phyloP scores from a whole-genome alignment of 768 basidiomycete species.

The Hericium erinaceus region DNA sequence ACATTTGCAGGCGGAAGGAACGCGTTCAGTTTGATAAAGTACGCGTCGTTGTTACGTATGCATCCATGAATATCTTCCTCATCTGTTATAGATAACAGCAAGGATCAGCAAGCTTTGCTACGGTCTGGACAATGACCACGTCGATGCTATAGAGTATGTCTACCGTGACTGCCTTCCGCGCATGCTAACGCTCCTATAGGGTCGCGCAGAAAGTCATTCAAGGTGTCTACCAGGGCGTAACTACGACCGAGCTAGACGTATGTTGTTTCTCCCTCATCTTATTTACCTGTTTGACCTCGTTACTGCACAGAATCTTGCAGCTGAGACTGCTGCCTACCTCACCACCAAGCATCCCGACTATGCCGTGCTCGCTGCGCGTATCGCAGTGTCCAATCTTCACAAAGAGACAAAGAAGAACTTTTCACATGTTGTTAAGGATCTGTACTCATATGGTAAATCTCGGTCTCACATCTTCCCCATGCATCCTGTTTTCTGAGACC shows the following conservation, averaged over 20 bases:
- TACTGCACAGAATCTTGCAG: conserved; percentile 71
- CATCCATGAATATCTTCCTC: neutral
- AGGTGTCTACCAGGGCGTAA: conserved; percentile 92
- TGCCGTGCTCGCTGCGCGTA: conserved; percentile 95
- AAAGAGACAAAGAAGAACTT: conserved; percentile 99
- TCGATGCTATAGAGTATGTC: conserved; percentile 86
- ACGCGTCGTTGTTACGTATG: conserved; percentile 15
- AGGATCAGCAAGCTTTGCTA: conserved; percentile 89
- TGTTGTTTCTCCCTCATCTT: conserved; percentile 16
- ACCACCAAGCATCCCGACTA: conserved; percentile 98
- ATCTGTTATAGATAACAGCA: conserved; percentile 59
- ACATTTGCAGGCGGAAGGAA: conserved; percentile 62
- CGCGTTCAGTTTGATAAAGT: conserved; percentile 92
- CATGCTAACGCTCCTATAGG: conserved; percentile 28
- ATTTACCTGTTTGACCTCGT: neutral
- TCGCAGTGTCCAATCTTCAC: conserved; percentile 97
- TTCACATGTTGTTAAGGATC: conserved; percentile 82
- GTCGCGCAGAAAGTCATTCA: conserved; percentile 88
- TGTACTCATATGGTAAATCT: conserved; percentile 74
- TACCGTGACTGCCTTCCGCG: neutral
- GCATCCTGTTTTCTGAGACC: neutral
- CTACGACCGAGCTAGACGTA: conserved; percentile 95
- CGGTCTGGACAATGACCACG: conserved; percentile 85
- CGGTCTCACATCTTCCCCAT: neutral
- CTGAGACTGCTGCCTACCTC: conserved; percentile 94